phyloP scores from a whole-genome alignment of 805 yeast genomes.

The Starmerella apicola region DNA sequence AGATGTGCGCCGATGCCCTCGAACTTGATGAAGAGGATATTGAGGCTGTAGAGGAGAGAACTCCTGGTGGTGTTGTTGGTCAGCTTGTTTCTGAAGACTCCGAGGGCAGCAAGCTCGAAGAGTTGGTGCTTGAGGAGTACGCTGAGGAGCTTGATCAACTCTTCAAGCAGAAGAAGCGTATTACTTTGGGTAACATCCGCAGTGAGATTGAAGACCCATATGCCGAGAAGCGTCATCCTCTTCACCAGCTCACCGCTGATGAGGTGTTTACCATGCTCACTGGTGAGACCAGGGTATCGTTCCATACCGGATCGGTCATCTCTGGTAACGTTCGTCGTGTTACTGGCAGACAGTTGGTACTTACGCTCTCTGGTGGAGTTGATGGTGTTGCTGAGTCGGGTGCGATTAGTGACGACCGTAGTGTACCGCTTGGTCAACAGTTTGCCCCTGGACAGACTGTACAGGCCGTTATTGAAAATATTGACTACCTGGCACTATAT shows the following conservation, averaged over 20 bases:
- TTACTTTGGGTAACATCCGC: constrained; percentile 70
- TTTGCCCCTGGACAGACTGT: constrained; percentile 58
- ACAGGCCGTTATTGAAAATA: constrained; percentile 61
- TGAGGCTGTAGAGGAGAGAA: constrained; percentile 65
- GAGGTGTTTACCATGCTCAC: constrained; percentile 84
- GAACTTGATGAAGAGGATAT: constrained; percentile 92
- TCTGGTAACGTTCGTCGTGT: constrained; percentile 66
- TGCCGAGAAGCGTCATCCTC: constrained; percentile 69
- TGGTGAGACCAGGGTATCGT: constrained; percentile 64
- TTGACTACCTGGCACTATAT: constrained; percentile 61
- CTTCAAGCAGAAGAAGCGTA: constrained; percentile 49
- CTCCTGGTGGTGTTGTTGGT: constrained; percentile 53
- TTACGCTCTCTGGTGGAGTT: constrained; percentile 45
- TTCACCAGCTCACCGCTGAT: constrained; percentile 48
- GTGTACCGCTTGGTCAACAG: constrained; percentile 21
- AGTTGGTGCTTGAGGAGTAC: constrained; percentile 77
- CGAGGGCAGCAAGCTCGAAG: constrained; percentile 57
- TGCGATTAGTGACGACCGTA: constrained; percentile 28
- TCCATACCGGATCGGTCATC: constrained; percentile 55
- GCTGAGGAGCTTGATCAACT: constrained; percentile 73
- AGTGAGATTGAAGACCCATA: constrained; percentile 80
- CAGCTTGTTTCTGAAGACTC: constrained; percentile 61
- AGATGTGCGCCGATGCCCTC: constrained; percentile 96
- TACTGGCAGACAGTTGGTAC: constrained; percentile 35
- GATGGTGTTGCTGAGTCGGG: constrained; percentile 37